Conservation (phyloP, 352 stramenopile species). For the Globisporangium solare region DNA sequence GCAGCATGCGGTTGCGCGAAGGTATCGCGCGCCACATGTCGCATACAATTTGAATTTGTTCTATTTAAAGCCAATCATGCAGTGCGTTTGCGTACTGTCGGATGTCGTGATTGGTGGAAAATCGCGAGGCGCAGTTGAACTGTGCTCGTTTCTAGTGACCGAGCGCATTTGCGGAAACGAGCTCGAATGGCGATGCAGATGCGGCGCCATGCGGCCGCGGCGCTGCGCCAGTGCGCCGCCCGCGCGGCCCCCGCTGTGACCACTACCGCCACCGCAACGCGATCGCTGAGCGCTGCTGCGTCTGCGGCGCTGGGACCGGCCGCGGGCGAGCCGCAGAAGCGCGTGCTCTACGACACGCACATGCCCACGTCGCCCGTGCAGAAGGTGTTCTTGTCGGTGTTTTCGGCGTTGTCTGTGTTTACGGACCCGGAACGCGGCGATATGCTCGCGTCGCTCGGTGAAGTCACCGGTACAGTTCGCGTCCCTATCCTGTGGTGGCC, state of each 20-base stretch:
- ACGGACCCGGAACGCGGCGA: constrained; percentile 91
- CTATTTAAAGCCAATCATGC: no score
- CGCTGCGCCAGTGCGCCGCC: not conserved
- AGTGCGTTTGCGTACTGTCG: no score
- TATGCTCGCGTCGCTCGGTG: constrained; percentile 93
- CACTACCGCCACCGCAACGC: not conserved
- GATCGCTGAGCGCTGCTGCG: not conserved
- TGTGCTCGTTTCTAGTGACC: no score
- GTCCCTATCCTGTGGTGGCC: no score
- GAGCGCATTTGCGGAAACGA: no score
- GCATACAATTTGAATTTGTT: no score
- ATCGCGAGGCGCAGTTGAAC: no score
- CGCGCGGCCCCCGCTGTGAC: not conserved
- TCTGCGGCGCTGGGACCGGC: not conserved
- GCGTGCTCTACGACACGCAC: constrained; percentile 69
- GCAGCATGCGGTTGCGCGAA: no score
- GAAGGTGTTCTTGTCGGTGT: constrained; percentile 83
- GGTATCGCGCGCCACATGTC: no score
- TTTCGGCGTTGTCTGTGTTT: constrained; percentile 88
- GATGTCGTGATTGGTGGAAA: no score
- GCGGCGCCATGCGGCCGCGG: no score
- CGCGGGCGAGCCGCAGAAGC: constrained; percentile 41
- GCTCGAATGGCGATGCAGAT: no score
- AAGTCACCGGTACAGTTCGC: constrained; percentile 79
- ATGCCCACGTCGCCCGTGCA: constrained; percentile 77